Base-by-base conservation (phyloP, 768 basidiomycete species). In the Russula foetens region DNA sequence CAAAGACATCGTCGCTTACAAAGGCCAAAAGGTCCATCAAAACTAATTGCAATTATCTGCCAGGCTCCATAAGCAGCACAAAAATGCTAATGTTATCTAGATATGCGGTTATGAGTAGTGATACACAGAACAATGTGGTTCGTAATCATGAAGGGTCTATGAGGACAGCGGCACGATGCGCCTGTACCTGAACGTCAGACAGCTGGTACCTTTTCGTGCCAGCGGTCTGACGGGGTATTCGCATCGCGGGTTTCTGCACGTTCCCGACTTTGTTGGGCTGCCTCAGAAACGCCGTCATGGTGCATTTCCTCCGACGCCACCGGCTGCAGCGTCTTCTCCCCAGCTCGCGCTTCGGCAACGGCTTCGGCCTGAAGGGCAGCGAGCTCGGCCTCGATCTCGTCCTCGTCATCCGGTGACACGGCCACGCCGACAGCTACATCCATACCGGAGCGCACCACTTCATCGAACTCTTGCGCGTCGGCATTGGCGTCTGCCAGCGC, bases 381-480 rank as follows among this genome's bases (percentile, higher is more conserved):
- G 68, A 90, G 74, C 71, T 95, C 92, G 49, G 75, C 79, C 69
- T 86, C 84, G 48, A 93, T 63, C 52, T 83, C 79, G 0, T 77
- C 75, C 24, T 85, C 81, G 52, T 80, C 80, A 7, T 77, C 75
- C 0, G 68, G 67, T 11, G 76, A 76, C 0, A 68, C 79, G 12
- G 84, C 68, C 1, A 84, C 84, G 39, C 56, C 53, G 14, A 55
- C 15, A 9, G 56, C 65, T 23, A 84, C 73, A 62, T 88, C 82
- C 2, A 81, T 84, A 23, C 87, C 88, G 41, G 84, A 71, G 60
- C 79, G 77, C 49, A 98, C 83, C 3, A 85, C 83, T 31, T 89
- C 82, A 65, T 96, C 89, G 17, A 97, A 77, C 66, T 97, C 94
- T 41, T 77, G 78, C 45, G 92, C 90, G 67, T 93, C 85, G 1